Percentiles rank a stretch among this genome's conserved stretches.
Conservation (phyloP, 1,284 basidiomycete species). For the Rhodotorula sp. region DNA sequence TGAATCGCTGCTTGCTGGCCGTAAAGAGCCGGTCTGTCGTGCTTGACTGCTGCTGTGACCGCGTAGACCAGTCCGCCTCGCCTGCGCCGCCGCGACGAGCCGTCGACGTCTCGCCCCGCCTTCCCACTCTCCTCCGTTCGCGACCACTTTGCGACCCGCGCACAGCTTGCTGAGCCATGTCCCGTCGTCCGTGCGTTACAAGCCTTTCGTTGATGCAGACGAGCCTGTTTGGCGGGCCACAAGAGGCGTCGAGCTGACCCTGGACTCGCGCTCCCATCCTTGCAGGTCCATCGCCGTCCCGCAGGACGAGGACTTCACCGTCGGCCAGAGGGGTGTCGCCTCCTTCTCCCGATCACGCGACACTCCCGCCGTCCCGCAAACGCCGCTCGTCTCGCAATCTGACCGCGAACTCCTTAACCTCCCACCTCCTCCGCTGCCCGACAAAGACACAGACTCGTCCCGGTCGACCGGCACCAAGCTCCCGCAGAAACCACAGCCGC, state of each 20-base stretch:
- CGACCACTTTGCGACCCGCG: too few relatives aligned
- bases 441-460: background rate
- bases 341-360: background rate
- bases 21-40: too few relatives aligned
- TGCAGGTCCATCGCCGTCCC: constrained; percentile 16
- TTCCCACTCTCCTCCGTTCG: background rate
- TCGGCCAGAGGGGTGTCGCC: background rate
- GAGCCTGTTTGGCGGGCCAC: too few relatives aligned
- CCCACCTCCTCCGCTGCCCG: constrained; percentile 1
- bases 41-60: too few relatives aligned
- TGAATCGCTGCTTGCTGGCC: too few relatives aligned
- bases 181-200: constrained; percentile 12
- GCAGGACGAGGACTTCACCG: constrained; percentile 18
- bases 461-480: constrained; percentile 5
- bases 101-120: background rate
- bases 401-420: constrained; percentile 9
- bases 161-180: background rate
- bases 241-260: background rate
- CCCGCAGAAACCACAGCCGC: constrained; percentile 15
- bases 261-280: background rate
- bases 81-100: background rate
- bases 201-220: too few relatives aligned
- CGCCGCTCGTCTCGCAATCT: constrained; percentile 1
- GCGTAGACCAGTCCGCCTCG: too few relatives aligned
- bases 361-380: constrained; percentile 1